Base-by-base conservation (phyloP, 2,329 filamentous ascomycete species). In the Xylariaceae sp. region DNA sequence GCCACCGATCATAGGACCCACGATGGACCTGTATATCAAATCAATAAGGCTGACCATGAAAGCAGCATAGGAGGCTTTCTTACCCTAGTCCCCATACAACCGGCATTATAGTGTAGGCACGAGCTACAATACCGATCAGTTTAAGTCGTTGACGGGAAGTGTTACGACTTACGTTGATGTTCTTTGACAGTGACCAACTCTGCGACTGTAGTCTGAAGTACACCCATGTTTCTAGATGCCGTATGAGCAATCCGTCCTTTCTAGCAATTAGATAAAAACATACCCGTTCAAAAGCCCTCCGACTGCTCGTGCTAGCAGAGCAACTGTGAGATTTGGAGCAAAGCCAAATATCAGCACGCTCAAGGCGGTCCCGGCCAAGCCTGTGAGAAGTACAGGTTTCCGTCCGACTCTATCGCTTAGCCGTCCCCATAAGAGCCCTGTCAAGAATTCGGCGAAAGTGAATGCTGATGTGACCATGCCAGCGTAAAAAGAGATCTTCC, bases 391-490 rank as follows among this genome's bases (percentile, higher is more conserved):
- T 22, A 97, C 89, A 14, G 91, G 92, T 70, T 97, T 97, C 58
- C 94, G 85, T 48, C 94, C 94, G 64, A 96, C 82, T 62, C 81
- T 86, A 72, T 99, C 94, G 67, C 92, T 97, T 59, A 97, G 75
- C 47, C 87, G 82, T 46, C 94, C 94, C 94, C 94, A 99, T 63
- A 96, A 80, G 59, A 96, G 83, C 40, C 92, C 90, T 1, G 91
- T 92, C 9, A 88, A 85, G 74, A 96, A 97, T 68, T 99, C 94
- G 53, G 92, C 91, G 63, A 97, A 87, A 10, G 94, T 95, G 64
- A 97, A 99, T 7, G 92, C 87, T 3, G 92, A 96, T 1, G 92
- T 97, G 55, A 97, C 90, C 83, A 96, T 89, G 62, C 94, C 92
- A 22, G 90, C 90, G 68, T 96, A 97, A 49, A 96, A 82, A 12